These are phyloP conservation scores for Apiospora marii DNA, from an alignment of 2,329 filamentous ascomycete species.

Conservation along the genomic window DNA sequence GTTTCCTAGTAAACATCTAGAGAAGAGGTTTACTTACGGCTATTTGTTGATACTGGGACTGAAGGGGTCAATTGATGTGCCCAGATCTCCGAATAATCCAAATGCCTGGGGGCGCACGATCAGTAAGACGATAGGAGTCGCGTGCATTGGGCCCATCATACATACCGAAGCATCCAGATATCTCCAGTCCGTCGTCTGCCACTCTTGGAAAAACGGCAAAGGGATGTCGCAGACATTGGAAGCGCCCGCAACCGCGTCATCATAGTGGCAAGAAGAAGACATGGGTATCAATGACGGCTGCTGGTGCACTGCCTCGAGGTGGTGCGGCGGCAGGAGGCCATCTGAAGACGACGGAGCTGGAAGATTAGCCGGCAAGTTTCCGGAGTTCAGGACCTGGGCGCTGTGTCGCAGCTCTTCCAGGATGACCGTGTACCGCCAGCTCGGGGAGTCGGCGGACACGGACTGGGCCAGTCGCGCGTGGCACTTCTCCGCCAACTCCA, in stretches of 20 bases:
- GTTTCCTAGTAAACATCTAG: too few relatives aligned
- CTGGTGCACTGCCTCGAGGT: not conserved
- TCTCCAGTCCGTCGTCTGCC: conserved; percentile 43
- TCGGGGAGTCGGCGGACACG: conserved; percentile 50
- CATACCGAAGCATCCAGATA: conserved; percentile 41
- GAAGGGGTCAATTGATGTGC: too few relatives aligned
- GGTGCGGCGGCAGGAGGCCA: too few relatives aligned
- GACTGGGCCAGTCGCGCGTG: conserved; percentile 52
- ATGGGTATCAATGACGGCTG: not conserved
- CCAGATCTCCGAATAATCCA: not conserved
- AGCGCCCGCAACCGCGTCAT: not conserved
- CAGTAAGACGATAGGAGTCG: not conserved
- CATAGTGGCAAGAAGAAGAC: conserved; percentile 6
- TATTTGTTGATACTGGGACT: too few relatives aligned
- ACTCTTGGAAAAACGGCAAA: conserved; percentile 32
- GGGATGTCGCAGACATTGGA: not conserved
- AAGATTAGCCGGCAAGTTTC: not conserved
- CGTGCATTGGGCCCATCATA: not conserved
- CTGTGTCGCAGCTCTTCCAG: conserved; percentile 59
- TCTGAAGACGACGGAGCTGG: not conserved
- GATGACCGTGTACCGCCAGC: conserved; percentile 58
- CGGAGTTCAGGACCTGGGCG: conserved; percentile 25
- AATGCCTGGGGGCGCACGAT: not conserved
- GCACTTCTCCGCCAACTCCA: conserved; percentile 54
- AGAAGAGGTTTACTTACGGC: too few relatives aligned